A percentile compares a stretch with the other conserved stretches of the same genome.
phyloP scores from a whole-genome alignment of 2,329 filamentous ascomycete species.

The Penicillium sp. region DNA sequence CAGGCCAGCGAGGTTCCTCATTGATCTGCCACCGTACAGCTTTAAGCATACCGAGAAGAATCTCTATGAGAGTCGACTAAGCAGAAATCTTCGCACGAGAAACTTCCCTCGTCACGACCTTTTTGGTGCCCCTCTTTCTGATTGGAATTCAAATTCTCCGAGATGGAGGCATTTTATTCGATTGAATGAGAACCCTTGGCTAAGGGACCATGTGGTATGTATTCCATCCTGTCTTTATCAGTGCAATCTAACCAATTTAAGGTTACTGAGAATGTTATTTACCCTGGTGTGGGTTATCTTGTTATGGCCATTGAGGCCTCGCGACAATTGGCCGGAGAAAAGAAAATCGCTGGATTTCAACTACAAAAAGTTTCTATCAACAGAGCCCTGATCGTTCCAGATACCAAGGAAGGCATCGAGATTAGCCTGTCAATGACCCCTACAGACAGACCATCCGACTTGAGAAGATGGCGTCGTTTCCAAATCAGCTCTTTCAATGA shows the following conservation, averaged over 20 bases:
- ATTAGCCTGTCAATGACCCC: slow-evolving; percentile 26
- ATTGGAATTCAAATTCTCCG: slow-evolving; percentile 28
- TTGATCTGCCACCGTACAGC: slow-evolving; percentile 29
- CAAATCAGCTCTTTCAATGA: slow-evolving; percentile 32
- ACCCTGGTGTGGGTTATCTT: slow-evolving; percentile 30
- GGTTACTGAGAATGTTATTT: slow-evolving; percentile 24
- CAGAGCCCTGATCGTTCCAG: slow-evolving; percentile 31
- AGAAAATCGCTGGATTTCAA: slow-evolving; percentile 13
- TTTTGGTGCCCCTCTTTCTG: slow-evolving; percentile 30
- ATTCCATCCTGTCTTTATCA: too few species aligned
- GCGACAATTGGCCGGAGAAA: slow-evolving; percentile 21
- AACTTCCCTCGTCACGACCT: slow-evolving; percentile 31
- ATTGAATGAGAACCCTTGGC: slow-evolving; percentile 32
- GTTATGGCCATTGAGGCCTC: slow-evolving; percentile 33
- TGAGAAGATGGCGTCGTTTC: slow-evolving; percentile 30
- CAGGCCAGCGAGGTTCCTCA: slow-evolving; percentile 14
- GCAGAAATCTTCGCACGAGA: slow-evolving; percentile 26
- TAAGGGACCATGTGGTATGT: slow-evolving; percentile 30
- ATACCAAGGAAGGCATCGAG: slow-evolving; percentile 33
- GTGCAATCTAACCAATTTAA: slow-evolving; percentile 4
- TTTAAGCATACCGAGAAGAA: slow-evolving; percentile 29
- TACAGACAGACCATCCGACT: slow-evolving; percentile 22
- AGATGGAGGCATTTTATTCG: slow-evolving; percentile 33
- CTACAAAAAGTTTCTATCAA: slow-evolving; percentile 28
- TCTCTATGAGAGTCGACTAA: slow-evolving; percentile 30